These are phyloP conservation scores for Alternaria ventricosa DNA, from an alignment of 2,329 filamentous ascomycete genomes.

Conservation along the genomic window DNA sequence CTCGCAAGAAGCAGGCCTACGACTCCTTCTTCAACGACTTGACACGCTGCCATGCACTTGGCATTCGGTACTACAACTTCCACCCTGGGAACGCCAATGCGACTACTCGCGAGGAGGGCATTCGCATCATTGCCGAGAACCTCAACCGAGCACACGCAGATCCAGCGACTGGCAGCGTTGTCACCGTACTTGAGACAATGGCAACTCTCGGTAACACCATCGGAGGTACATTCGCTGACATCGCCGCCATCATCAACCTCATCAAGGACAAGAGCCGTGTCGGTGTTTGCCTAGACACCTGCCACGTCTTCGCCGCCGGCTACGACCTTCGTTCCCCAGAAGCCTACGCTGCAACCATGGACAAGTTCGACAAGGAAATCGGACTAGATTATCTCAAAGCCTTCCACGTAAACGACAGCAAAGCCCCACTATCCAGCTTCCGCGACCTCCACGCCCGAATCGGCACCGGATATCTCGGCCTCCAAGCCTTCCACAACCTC, in stretches of 20 bases:
- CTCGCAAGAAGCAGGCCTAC: constrained; percentile 86
- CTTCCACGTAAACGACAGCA: constrained; percentile 93
- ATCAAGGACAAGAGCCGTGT: constrained; percentile 83
- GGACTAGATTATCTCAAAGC: constrained; percentile 82
- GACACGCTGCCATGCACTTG: constrained; percentile 80
- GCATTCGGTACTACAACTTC: constrained; percentile 96
- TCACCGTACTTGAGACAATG: constrained; percentile 95
- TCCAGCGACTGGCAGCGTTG: constrained; percentile 68
- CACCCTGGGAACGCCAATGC: constrained; percentile 83
- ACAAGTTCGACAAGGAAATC: constrained; percentile 77
- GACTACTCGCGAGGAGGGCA: constrained; percentile 71
- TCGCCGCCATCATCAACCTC: constrained; percentile 80
- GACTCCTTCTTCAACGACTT: constrained; percentile 87
- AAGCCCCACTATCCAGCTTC: constrained; percentile 81
- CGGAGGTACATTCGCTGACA: constrained; percentile 83
- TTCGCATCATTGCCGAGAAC: constrained; percentile 78
- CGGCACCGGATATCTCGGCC: constrained; percentile 88
- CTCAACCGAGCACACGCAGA: constrained; percentile 82
- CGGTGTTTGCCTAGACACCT: constrained; percentile 95
- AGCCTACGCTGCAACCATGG: constrained; percentile 75
- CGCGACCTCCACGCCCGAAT: constrained; percentile 96
- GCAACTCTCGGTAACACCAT: constrained; percentile 85
- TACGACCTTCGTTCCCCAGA: constrained; percentile 83
- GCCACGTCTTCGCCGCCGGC: constrained; percentile 92
- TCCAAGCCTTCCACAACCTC: constrained; percentile 88